Conservation (phyloP, 106 monocot genomes). For the Dendrobium catenatum region DNA sequence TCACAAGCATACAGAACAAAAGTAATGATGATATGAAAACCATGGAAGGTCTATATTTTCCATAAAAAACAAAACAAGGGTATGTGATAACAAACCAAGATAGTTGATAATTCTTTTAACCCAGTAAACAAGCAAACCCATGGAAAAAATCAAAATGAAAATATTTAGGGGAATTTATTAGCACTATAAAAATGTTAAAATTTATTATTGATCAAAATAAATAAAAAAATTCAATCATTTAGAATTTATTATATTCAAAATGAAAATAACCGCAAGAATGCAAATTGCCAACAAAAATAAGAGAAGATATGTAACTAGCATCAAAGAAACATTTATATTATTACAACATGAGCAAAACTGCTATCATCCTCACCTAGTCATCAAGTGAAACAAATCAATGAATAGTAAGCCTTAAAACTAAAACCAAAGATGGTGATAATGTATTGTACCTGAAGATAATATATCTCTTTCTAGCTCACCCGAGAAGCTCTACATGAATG, state of each 20-base stretch:
- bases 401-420: neutral
- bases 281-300: neutral
- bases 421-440: neutral
- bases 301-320: neutral
- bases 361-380: slow-evolving; percentile 1
- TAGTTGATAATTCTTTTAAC: neutral
- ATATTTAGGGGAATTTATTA: neutral
- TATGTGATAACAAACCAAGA: neutral
- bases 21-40: neutral
- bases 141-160: neutral
- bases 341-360: neutral
- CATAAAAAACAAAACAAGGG: neutral
- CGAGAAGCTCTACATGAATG: slow-evolving; percentile 54
- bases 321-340: neutral
- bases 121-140: neutral
- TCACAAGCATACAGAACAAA: neutral
- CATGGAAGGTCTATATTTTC: neutral
- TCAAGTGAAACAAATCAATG: neutral
- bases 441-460: slow-evolving; percentile 67
- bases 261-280: neutral
- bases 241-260: neutral
- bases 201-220: neutral
- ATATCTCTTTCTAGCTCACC: slow-evolving; percentile 83
- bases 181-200: neutral
- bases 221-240: too few relatives aligned